Percentiles rank a stretch among this genome's conserved stretches.
phyloP scores from a whole-genome alignment of 257 asterid species.

The Solanum peruvianum region DNA sequence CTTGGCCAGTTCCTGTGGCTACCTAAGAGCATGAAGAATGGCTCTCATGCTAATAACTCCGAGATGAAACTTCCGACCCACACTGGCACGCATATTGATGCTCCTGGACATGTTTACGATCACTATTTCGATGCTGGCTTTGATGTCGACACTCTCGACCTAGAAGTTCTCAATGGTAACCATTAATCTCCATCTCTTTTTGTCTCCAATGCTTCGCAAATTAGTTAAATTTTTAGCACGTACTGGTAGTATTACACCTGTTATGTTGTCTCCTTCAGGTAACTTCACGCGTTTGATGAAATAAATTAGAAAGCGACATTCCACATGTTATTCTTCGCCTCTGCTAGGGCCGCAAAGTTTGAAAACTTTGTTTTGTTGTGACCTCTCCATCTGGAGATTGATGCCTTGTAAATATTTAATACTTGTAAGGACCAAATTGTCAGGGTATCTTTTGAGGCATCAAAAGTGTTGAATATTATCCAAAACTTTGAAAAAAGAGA shows the following conservation, averaged over 20 bases:
- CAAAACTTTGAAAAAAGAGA: not conserved
- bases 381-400: not conserved
- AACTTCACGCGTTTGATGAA: not conserved
- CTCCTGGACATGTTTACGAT: conserved; percentile 86
- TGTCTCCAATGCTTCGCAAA: not conserved
- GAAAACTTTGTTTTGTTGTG: not conserved
- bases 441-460: not conserved
- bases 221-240: not conserved
- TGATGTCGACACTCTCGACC: conserved; percentile 93
- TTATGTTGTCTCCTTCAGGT: not conserved
- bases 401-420: not conserved
- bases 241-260: not conserved
- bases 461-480: not conserved
- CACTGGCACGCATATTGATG: conserved; percentile 96
- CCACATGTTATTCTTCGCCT: not conserved
- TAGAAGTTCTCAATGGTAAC: conserved; percentile 80
- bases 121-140: conserved; percentile 87
- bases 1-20: conserved; percentile 71
- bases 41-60: conserved; percentile 69
- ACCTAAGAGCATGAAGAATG: conserved; percentile 75
- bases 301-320: not conserved
- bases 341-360: not conserved
- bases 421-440: not conserved
- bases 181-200: not conserved
- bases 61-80: conserved; percentile 79